These are phyloP conservation scores for barrel medic (Medicago truncatula) DNA, from an alignment of 306 rosid species.

Conservation along the genomic window DNA sequence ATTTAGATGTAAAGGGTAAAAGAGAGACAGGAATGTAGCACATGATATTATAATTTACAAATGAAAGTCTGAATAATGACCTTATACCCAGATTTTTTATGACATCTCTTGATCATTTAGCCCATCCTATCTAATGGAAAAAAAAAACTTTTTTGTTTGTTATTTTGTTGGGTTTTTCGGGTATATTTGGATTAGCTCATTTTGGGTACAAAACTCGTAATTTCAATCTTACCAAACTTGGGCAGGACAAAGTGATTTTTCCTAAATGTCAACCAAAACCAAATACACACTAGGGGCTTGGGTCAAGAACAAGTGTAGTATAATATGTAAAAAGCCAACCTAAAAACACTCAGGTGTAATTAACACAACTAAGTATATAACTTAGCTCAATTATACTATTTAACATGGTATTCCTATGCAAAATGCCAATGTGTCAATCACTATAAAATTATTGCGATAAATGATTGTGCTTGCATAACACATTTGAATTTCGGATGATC, in stretches of 20 bases:
- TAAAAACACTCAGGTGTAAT: slow-evolving; percentile 8
- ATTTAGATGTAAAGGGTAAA: slow-evolving; percentile 8
- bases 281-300: too few species aligned
- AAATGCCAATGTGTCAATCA: slow-evolving; percentile 25
- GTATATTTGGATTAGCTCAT: background rate
- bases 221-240: slow-evolving; percentile 1
- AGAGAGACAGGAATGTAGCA: slow-evolving; percentile 17
- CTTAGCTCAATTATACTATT: slow-evolving; percentile 12
- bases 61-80: slow-evolving; percentile 13
- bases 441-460: background rate
- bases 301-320: background rate
- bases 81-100: slow-evolving; percentile 12
- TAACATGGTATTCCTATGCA: slow-evolving; percentile 22
- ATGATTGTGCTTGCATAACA: slow-evolving; percentile 18
- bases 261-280: background rate
- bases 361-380: background rate
- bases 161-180: background rate
- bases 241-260: background rate
- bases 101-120: background rate
- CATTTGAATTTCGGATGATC: slow-evolving; percentile 30
- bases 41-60: background rate
- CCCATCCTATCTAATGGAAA: too few species aligned
- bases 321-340: slow-evolving; percentile 25
- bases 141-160: background rate
- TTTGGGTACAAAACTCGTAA: slow-evolving; percentile 2